phyloP scores from a whole-genome alignment of 179 eudicot genomes.

The Nepenthes alata region DNA sequence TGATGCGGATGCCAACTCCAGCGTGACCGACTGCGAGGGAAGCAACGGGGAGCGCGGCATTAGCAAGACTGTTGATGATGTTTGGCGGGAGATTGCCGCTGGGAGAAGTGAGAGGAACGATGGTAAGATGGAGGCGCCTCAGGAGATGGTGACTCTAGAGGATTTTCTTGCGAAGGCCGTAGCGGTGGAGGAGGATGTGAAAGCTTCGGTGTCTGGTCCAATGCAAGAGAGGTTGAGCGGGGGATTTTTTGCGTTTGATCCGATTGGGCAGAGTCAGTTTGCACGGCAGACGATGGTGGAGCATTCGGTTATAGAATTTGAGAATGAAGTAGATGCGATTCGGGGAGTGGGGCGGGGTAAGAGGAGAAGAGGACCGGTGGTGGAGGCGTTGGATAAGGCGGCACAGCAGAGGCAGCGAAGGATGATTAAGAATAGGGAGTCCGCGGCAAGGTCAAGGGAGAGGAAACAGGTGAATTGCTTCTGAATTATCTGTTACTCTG shows the following conservation, averaged over 20 bases:
- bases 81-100: conserved; percentile 29
- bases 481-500: too few relatives aligned
- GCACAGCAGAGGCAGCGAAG: conserved; percentile 25
- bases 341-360: conserved; percentile 20
- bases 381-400: conserved; percentile 46
- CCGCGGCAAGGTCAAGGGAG: too few relatives aligned
- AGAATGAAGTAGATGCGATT: conserved; percentile 10
- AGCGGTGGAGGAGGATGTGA: conserved; percentile 15
- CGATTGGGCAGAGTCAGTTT: conserved; percentile 9
- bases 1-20: conserved; percentile 31
- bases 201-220: conserved; percentile 5
- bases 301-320: neutral
- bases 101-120: conserved; percentile 19
- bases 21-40: conserved; percentile 7
- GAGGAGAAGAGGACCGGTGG: conserved; percentile 26
- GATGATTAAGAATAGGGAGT: too few relatives aligned
- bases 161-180: conserved; percentile 29
- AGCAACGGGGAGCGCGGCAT: neutral
- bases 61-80: conserved; percentile 25
- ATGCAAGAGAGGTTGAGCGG: conserved; percentile 2
- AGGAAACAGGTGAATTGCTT: too few relatives aligned
- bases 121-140: conserved; percentile 23
- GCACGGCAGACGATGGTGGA: neutral
- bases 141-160: conserved; percentile 38
- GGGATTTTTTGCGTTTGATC: conserved; percentile 18